These are phyloP conservation scores for Fusarium subtropicale DNA, from an alignment of 2,329 filamentous ascomycete genomes.

Conservation along the genomic window DNA sequence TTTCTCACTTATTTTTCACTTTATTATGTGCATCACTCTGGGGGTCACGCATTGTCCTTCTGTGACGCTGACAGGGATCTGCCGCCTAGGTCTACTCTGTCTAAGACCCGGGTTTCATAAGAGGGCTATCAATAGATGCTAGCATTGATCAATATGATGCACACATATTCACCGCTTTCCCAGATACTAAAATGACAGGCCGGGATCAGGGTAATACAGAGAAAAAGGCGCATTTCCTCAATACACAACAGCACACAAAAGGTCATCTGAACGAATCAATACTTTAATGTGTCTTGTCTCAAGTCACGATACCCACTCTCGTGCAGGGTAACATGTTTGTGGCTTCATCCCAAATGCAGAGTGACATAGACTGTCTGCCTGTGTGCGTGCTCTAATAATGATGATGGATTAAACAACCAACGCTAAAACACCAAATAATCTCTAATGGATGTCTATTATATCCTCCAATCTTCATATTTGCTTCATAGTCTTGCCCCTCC, in stretches of 20 bases:
- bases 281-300: constrained; percentile 10
- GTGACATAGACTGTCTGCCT: not conserved
- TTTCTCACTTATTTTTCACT: constrained; percentile 7
- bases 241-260: not conserved
- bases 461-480: constrained; percentile 3
- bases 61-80: constrained; percentile 21
- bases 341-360: constrained; percentile 15
- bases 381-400: not conserved
- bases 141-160: constrained; percentile 4
- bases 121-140: constrained; percentile 26
- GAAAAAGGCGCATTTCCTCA: not conserved
- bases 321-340: constrained; percentile 31
- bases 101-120: constrained; percentile 28
- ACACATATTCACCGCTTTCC: constrained; percentile 14
- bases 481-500: constrained; percentile 49
- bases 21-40: constrained; percentile 18
- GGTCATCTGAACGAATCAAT: constrained; percentile 13
- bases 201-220: not conserved
- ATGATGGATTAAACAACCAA: constrained; percentile 5
- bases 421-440: constrained; percentile 15
- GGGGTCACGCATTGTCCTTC: constrained; percentile 11
- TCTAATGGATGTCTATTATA: constrained; percentile 16
- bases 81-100: constrained; percentile 9
- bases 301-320: constrained; percentile 16
- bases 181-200: constrained; percentile 5